Percentiles rank a stretch among this genome's conserved stretches.
These are phyloP conservation scores for Herpetomonas samuelpessoai DNA, from an alignment of 208 protist genomes.

Conservation along the genomic window DNA sequence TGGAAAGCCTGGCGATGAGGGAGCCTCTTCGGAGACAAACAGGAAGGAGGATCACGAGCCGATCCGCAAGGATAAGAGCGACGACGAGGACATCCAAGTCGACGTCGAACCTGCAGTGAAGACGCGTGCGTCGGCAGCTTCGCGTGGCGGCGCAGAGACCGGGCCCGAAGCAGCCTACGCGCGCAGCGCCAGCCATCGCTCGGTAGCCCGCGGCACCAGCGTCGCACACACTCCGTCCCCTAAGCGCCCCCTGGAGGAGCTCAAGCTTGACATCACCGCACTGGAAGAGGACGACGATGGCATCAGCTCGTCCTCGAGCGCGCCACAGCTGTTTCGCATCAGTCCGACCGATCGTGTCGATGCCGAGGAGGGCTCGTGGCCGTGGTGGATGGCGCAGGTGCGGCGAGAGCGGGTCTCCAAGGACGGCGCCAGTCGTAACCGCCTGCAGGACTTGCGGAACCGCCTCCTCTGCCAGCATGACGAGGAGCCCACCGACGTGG, in stretches of 20 bases:
- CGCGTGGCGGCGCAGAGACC: too few species aligned
- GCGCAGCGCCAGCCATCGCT: neutral
- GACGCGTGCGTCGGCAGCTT: too few species aligned
- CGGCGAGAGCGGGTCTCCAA: slow-evolving; percentile 58
- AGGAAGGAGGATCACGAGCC: too few species aligned
- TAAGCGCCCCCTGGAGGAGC: slow-evolving; percentile 1
- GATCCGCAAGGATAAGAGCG: too few species aligned
- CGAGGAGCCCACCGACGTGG: slow-evolving; percentile 46
- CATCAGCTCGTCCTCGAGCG: slow-evolving; percentile 35
- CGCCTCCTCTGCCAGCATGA: slow-evolving; percentile 54
- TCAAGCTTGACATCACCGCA: slow-evolving; percentile 19
- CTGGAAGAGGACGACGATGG: slow-evolving; percentile 8
- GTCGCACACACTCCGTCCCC: too few species aligned
- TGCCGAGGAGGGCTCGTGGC: slow-evolving; percentile 42
- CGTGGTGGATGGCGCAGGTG: slow-evolving; percentile 77
- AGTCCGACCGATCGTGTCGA: slow-evolving; percentile 23
- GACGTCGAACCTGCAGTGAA: too few species aligned
- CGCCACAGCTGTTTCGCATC: slow-evolving; percentile 67
- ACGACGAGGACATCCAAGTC: too few species aligned
- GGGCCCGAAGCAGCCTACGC: neutral
- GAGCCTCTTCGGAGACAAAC: too few species aligned
- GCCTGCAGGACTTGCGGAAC: slow-evolving; percentile 62
- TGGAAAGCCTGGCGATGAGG: too few species aligned
- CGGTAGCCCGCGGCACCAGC: neutral
- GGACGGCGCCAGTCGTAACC: slow-evolving; percentile 42